Percentiles rank a stretch among this genome's conserved stretches.
Conservation (phyloP, 1,284 basidiomycete genomes). For the Stereum hirsutum region DNA sequence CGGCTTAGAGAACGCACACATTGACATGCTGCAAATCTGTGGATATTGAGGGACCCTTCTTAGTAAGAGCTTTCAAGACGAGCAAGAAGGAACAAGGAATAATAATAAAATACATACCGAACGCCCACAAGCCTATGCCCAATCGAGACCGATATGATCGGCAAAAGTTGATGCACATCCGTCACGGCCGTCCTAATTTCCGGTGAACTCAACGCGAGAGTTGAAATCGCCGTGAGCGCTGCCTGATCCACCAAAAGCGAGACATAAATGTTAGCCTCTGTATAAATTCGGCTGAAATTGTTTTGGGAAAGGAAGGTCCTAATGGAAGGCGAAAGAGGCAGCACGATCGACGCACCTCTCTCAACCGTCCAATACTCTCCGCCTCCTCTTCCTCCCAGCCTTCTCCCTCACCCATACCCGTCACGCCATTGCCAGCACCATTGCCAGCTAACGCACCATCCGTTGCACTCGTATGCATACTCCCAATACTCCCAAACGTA, state of each 20-base stretch:
- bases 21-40: slow-evolving; percentile 83
- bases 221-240: slow-evolving; percentile 58
- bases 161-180: slow-evolving; percentile 42
- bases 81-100: too few relatives aligned
- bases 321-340: too few relatives aligned
- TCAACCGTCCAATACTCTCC: slow-evolving; percentile 43
- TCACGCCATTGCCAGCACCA: too few relatives aligned
- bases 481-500: too few relatives aligned
- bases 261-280: not conserved
- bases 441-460: too few relatives aligned
- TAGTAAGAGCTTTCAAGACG: too few relatives aligned
- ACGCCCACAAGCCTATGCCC: slow-evolving; percentile 62
- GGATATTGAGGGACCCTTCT: too few relatives aligned
- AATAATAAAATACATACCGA: too few relatives aligned
- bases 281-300: not conserved
- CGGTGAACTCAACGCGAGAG: slow-evolving; percentile 62
- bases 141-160: slow-evolving; percentile 45
- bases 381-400: slow-evolving; percentile 52
- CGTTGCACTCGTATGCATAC: too few relatives aligned
- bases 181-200: slow-evolving; percentile 62
- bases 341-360: slow-evolving; percentile 57
- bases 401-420: too few relatives aligned
- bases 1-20: slow-evolving; percentile 75
- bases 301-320: not conserved
- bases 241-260: slow-evolving; percentile 34